A percentile compares a stretch with the other conserved stretches of the same genome.
Conservation (phyloP, 2,329 filamentous ascomycete genomes). For the Xylaria sp. region DNA sequence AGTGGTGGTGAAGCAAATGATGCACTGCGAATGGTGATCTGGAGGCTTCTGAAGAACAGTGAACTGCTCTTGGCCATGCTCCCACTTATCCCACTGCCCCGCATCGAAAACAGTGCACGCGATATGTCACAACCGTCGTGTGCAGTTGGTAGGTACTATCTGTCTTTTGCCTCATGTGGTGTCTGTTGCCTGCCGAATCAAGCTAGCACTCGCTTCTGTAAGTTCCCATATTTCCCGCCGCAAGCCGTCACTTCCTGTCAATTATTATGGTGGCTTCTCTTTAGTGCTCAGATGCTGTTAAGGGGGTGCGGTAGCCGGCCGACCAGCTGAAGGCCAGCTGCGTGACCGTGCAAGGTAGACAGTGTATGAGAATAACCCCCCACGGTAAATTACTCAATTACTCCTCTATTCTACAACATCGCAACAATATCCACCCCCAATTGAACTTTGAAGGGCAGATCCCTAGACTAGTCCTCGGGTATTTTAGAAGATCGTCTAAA, state of each 20-base stretch:
- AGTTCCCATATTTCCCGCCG: constrained; percentile 20
- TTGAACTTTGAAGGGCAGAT: too few relatives aligned
- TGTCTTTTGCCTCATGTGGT: constrained; percentile 14
- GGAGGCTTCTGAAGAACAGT: constrained; percentile 47
- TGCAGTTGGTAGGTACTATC: constrained; percentile 2
- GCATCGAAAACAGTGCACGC: constrained; percentile 41
- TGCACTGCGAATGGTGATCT: constrained; percentile 46
- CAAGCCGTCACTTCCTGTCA: constrained; percentile 23
- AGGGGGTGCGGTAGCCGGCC: too few relatives aligned
- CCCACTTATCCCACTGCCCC: constrained; percentile 35
- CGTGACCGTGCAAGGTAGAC: too few relatives aligned
- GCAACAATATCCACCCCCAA: too few relatives aligned
- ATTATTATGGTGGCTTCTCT: constrained; percentile 15
- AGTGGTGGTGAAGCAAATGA: constrained; percentile 36
- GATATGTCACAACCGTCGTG: constrained; percentile 10
- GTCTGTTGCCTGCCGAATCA: constrained; percentile 35
- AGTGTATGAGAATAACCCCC: too few relatives aligned
- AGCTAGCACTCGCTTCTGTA: constrained; percentile 24
- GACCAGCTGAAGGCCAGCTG: too few relatives aligned
- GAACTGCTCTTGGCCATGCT: constrained; percentile 46
- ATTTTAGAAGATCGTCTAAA: background rate
- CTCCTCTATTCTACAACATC: too few relatives aligned
- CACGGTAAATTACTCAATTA: too few relatives aligned
- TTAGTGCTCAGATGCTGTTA: background rate
- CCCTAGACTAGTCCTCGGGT: background rate